These are phyloP conservation scores for Craspedostauros australis DNA, from an alignment of 108 stramenopile genomes.

Conservation along the genomic window DNA sequence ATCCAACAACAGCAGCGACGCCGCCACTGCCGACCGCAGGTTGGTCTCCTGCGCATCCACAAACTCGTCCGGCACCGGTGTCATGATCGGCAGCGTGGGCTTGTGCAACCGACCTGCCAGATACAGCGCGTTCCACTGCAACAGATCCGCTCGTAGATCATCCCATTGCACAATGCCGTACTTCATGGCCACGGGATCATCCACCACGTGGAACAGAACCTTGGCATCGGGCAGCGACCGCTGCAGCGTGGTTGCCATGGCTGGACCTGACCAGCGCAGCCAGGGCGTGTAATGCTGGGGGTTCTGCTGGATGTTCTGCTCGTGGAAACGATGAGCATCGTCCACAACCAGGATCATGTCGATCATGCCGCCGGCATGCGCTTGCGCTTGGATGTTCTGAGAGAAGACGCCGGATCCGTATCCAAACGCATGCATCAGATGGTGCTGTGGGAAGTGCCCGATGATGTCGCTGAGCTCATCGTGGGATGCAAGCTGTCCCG, in stretches of 20 bases:
- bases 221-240: conserved; percentile 16
- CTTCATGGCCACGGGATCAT: conserved; percentile 38
- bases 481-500: conserved; percentile 18
- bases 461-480: conserved; percentile 16
- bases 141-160: conserved; percentile 56
- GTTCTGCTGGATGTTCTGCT: conserved; percentile 44
- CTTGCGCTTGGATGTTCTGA: conserved; percentile 25
- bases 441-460: conserved; percentile 41
- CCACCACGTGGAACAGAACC: conserved; percentile 31
- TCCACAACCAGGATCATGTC: conserved; percentile 69
- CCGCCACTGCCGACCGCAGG: conserved; percentile 52
- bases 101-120: conserved; percentile 81
- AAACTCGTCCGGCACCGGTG: conserved; percentile 18
- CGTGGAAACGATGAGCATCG: conserved; percentile 53
- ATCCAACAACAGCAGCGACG: conserved; percentile 47
- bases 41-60: conserved; percentile 44
- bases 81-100: conserved; percentile 49
- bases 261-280: conserved; percentile 7
- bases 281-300: conserved; percentile 60
- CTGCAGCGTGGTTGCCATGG: conserved; percentile 17
- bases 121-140: conserved; percentile 67
- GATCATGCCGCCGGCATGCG: conserved; percentile 39
- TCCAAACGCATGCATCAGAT: conserved; percentile 66
- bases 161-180: conserved; percentile 69
- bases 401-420: conserved; percentile 82